Base-by-base conservation (phyloP, 2,329 filamentous ascomycete genomes). In the Monosporascus sp. region DNA sequence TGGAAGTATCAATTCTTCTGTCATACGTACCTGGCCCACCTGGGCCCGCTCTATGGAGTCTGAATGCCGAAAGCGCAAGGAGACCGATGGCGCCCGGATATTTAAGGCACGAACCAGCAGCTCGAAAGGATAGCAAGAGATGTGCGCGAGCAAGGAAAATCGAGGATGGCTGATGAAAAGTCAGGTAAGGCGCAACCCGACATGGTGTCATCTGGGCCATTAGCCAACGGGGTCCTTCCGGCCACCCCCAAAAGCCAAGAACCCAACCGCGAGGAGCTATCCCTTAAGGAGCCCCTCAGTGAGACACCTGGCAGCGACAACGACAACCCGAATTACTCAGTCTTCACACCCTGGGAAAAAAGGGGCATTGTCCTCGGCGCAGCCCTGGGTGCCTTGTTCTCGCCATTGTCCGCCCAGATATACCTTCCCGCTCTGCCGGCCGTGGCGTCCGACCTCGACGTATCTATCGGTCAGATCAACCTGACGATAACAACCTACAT, bases 371-470 rank as follows among this genome's bases (percentile, higher is more conserved):
- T 69, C 15, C 46, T 68, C 31, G 61, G 58, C 28, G 63, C 66
- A 17, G 62, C 67, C 17, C 53, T 55, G 14, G 64, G 62, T 5
- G 65, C 67, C n/a, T 63, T 70, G 55, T 65, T 70, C 48, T 68
- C 68, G 1, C 68, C 67, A 14, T 49, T 70, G 8, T 67, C 64
- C 8, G 65, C 62, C 7, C 64, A 73, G 50, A 77, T 77, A 5
- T 78, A 77, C 65, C 72, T 74, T 37, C 76, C 75, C 8, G 75
- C 75, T 1, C 65, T 77, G 14, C 68, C 68, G 20, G 61, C 66
- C 3, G 59, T 78, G 8, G 70, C 74, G 5, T 58, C 62, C 3
- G 72, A 75, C 28, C 61, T 78, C 8, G 24, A 68, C 40, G 71
- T 78, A n/a, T 59, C 64, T 5, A 37, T 58, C 8, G 58, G 53